These are phyloP conservation scores for Parietaria judaica DNA, from an alignment of 306 rosid genomes.

Conservation along the genomic window DNA sequence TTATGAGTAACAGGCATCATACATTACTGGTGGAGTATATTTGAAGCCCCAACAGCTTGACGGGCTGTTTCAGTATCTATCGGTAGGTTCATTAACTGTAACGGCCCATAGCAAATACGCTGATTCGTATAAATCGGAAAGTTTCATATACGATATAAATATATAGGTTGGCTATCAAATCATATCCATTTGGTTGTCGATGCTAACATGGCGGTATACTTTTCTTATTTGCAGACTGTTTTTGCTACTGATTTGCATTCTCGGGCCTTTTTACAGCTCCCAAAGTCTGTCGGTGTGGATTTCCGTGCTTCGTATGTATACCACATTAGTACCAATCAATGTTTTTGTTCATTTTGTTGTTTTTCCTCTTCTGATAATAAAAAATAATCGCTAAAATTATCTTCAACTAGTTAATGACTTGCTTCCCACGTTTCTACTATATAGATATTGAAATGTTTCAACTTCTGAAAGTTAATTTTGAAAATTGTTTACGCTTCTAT, in stretches of 20 bases:
- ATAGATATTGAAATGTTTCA: too few species aligned
- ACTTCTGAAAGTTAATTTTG: neutral
- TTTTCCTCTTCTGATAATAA: neutral
- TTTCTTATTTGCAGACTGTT: slow-evolving; percentile 57
- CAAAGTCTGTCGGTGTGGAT: slow-evolving; percentile 91
- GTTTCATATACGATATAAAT: neutral
- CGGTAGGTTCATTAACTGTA: slow-evolving; percentile 43
- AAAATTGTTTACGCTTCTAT: neutral
- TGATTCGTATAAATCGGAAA: neutral
- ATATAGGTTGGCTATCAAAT: too few species aligned
- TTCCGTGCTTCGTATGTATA: slow-evolving; percentile 95
- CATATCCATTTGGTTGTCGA: neutral
- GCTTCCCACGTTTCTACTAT: too few species aligned
- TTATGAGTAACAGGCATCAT: slow-evolving; percentile 61
- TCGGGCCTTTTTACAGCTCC: slow-evolving; percentile 81
- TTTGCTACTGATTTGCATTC: slow-evolving; percentile 94
- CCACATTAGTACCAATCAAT: neutral
- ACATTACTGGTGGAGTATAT: slow-evolving; percentile 90
- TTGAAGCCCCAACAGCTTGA: slow-evolving; percentile 78
- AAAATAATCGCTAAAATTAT: too few species aligned
- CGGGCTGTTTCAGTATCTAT: slow-evolving; percentile 85
- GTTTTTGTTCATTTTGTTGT: neutral
- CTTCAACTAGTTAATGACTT: too few species aligned
- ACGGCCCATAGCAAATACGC: slow-evolving; percentile 4
- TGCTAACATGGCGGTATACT: slow-evolving; percentile 16